Evolutionary conservation across 768 basidiomycete species (phyloP).

Genomic region (Tylopilus plumbeoviolaceoides): DNA sequence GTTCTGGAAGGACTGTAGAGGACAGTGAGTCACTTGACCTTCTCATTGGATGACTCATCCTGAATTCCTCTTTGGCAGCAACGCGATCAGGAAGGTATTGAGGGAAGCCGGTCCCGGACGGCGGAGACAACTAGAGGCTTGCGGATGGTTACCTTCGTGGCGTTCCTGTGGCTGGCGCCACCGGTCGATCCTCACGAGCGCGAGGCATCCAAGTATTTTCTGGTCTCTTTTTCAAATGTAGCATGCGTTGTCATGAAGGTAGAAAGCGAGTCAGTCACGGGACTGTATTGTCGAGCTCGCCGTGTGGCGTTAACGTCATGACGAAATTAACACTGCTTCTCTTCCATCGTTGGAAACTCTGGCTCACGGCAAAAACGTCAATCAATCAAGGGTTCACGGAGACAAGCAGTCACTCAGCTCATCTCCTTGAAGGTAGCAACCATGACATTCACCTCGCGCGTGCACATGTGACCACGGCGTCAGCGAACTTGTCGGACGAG

Average conservation of each 20-base stretch:
- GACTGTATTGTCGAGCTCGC: slow-evolving; percentile 11
- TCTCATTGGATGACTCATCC: not conserved
- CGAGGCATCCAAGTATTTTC: not conserved
- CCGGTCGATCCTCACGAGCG: slow-evolving; percentile 6
- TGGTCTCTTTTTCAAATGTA: not conserved
- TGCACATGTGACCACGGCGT: not conserved
- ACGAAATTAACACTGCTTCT: slow-evolving; percentile 10
- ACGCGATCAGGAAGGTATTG: not conserved
- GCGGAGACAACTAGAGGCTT: slow-evolving; percentile 3
- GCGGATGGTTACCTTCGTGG: slow-evolving; percentile 12
- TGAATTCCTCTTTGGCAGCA: not conserved
- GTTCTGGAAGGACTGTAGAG: slow-evolving; percentile 54
- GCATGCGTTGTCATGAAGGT: not conserved
- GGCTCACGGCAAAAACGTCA: slow-evolving; percentile 18
- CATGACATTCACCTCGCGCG: not conserved
- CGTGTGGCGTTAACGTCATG: slow-evolving; percentile 14
- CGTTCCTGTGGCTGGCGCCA: slow-evolving; percentile 4
- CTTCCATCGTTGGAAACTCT: slow-evolving; percentile 6
- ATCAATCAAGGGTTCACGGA: not conserved
- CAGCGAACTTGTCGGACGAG: not conserved
- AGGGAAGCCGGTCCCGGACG: slow-evolving; percentile 1
- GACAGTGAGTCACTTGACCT: slow-evolving; percentile 1
- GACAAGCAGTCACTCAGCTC: not conserved
- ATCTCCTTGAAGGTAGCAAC: not conserved
- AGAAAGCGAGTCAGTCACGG: too few relatives aligned